Evolutionary conservation across 2,329 filamentous ascomycete species (phyloP).

Genomic region (Kalmusia sp.): DNA sequence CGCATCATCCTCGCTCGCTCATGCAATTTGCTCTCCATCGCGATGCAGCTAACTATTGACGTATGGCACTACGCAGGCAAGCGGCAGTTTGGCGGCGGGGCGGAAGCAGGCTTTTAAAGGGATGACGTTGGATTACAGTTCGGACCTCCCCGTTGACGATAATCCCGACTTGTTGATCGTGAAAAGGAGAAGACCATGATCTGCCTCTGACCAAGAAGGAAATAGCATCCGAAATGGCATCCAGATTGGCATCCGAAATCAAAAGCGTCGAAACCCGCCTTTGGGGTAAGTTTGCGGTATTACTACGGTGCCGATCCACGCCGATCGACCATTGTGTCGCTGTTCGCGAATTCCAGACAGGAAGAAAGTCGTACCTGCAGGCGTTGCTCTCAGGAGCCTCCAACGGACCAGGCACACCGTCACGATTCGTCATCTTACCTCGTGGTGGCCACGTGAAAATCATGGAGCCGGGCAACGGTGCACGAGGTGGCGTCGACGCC

Average conservation of each 20-base stretch:
- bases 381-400: too few species aligned
- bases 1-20: neutral
- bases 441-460: neutral
- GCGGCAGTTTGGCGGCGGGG: neutral
- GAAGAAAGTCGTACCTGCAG: neutral
- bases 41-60: too few species aligned
- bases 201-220: neutral
- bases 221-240: neutral
- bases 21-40: neutral
- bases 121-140: conserved; percentile 21
- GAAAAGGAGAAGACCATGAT: too few species aligned
- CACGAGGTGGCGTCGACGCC: neutral
- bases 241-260: too few species aligned
- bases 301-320: too few species aligned
- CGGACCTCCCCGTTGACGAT: neutral
- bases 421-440: neutral
- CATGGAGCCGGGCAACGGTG: neutral
- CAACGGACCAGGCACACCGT: too few species aligned
- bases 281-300: too few species aligned
- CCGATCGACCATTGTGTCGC: too few species aligned
- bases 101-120: neutral
- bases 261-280: too few species aligned
- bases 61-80: too few species aligned
- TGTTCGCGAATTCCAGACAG: too few species aligned
- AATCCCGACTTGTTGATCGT: neutral